Evolutionary conservation across 495 filamentous ascomycete species (phyloP), one percentile per base, ranked within the genome.

Genomic region (Alectoria sarmentosa): DNA sequence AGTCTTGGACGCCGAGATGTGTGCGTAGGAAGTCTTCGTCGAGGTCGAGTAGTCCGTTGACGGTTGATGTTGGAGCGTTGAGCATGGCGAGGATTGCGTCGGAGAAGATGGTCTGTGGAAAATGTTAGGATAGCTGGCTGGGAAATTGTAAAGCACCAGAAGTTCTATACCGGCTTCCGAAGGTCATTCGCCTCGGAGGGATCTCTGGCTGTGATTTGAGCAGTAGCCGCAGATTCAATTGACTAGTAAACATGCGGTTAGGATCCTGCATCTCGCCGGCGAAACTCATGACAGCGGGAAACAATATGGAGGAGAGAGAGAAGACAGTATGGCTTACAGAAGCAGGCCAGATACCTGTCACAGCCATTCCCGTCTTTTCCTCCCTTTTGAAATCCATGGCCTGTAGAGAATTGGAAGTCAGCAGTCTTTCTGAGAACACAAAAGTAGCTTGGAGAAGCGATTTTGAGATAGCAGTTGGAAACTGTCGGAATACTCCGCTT

Each of bases 281-380:
- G 15, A 7, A 15, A 5, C 28, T 30, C 26, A 54, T n/a, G 30
- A 55, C 7, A 17, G 52, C 7, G 28, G 17, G 28, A 0, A 30
- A 21, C 26, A 21, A 17, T 5, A 14, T 32, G 26, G 28, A 34
- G 52, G 17, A 32, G 30, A 6, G 11, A 28, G 23, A 37, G 11
- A 30, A 48, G 52, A 26, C 3, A 78, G 15, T 21, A 14, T 38
- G 13, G 59, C 87, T 69, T 74, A 88, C 89, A 30, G 77, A 78
- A 17, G 90, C 90, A 26, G 90, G 91, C 90, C 90, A 96, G 15
- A 94, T 83, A 67, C 89, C 88, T 0, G 86, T 91, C 58, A 93
- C 84, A 6, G 88, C 88, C 90, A 94, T 90, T 23, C 83, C 79
- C 13, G 58, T 74, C 58, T 80, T 77, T 9, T 80, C 86, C 67